Evolutionary conservation across 768 basidiomycete species (phyloP), one percentile per base, ranked within the genome.

Genomic region (Piloderma croceum): DNA sequence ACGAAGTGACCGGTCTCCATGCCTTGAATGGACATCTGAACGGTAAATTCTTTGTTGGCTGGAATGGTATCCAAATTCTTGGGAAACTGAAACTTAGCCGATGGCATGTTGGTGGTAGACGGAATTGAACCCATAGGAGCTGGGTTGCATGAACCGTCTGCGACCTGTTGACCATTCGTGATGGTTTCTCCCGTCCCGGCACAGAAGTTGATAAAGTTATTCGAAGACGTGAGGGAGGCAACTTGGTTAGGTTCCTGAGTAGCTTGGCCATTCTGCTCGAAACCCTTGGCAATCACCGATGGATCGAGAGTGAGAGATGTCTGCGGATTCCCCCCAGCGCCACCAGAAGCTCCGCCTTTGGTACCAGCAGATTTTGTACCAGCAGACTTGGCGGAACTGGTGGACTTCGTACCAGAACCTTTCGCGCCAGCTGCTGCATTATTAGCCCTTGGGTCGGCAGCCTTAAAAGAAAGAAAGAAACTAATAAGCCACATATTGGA

Each of bases 201-300:
- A 49, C 82, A 83, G 57, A 67, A 80, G 63, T 82, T 81, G 62
- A 83, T 82, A 57, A 81, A 87, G 67, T 86, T 86, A 64, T 86
- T 81, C 34, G 58, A 59, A n/a, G 80, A 80, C 0, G 74, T 79
- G 6, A 77, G 59, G 5, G 79, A 81, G 11, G 77, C 63, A 18
- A 70, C 69, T 58, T 80, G 70, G 21, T 76, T 77, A 39, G 67
- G 45, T 1, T 50, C 48, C 1, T 63, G 46, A 20, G 44, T 39
- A 12, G 51, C 47, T 44, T 65, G 59, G 17, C 83, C 84, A 44
- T 77, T 55, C 34, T 76, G 61, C 12, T 62, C 68, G 43, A 83
- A 80, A n/a, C 74, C 74, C 4, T 52, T 45, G 10, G 76, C 74
- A 42, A 86, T 67, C 19, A 83, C 72, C 3, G 58, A 60, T 27